Evolutionary conservation across 2,329 filamentous ascomycete genomes (phyloP), one percentile per base, ranked within the genome.

Genomic region (Calonectria pauciramosa): DNA sequence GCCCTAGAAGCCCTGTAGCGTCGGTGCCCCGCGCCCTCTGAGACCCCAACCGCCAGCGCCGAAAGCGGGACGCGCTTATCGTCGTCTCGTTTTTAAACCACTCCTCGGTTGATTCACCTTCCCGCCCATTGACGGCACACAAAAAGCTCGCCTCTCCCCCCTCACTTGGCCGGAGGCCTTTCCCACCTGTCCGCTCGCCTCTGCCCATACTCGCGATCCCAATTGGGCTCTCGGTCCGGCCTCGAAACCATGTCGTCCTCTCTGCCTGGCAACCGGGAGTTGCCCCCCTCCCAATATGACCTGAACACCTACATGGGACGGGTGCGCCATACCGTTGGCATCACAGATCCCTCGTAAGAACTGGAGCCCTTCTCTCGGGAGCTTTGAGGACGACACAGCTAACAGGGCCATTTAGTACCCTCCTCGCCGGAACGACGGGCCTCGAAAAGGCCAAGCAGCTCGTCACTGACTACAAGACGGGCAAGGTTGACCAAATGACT

Each of bases 241-340:
- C 30, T 36, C 49, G 30, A 16, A 47, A 67, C 63, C 69, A 94
- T 94, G 92, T 94, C 92, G 72, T 88, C 92, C 73, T 93, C 92
- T 30, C 85, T 94, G 38, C 91, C 92, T 64, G 92, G 92, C 74
- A 87, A 87, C 81, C 94, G 96, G 85, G 95, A 98, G 85, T 90
- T 98, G 78, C 97, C 97, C 75, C 92, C 93, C 71, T 99, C 97
- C 70, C 95, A 96, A 86, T 96, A 97, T 91, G 95, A 99, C 84
- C 90, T 99, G 82, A 92, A 87, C 83, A 98, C 96, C 60, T 99
- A 99, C 88, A 97, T 95, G 95, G 97, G 97, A 78, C 93, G 97
- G 73, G 97, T 99, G 82, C 92, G 91, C 87, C 96, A 99, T 88
- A 93, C 96, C 23, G 94, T 95, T 75, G 93, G 96, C 81, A 93